Evolutionary conservation across 495 filamentous ascomycete species (phyloP), one percentile per base, ranked within the genome.

Genomic region (Podospora fimiseda): DNA sequence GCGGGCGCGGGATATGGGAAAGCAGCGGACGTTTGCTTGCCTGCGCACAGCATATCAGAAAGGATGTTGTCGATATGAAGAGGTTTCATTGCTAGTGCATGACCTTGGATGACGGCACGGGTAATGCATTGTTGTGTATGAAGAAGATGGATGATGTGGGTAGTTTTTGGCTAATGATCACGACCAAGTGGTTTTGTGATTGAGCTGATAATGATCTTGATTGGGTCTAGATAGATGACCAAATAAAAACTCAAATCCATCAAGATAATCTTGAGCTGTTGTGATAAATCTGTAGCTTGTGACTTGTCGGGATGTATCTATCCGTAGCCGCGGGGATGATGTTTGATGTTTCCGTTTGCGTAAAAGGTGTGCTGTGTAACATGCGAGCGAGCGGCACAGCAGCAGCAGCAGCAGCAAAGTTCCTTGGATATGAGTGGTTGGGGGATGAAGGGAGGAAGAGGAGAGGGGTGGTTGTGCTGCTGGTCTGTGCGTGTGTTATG

Each of bases 31-130:
- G 33, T 51, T 47, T 27, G 15, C 45, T n/a, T n/a, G n/a, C n/a
- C n/a, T n/a, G n/a, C n/a, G n/a, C n/a, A n/a, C n/a, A n/a, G n/a
- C n/a, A n/a, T n/a, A n/a, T n/a, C n/a, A n/a, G n/a, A n/a, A n/a
- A n/a, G n/a, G n/a, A n/a, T n/a, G n/a, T n/a, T n/a, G n/a, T n/a
- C n/a, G n/a, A n/a, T n/a, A n/a, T n/a, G n/a, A n/a, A n/a, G n/a
- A n/a, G n/a, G n/a, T 45, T 56, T 54, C 65, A 62, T 58, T 65
- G 65, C 60, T 40, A 67, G 65, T 67, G 65, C 62, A 61, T 61
- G 65, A 57, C 54, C 27, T 15, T 23, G n/a, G 16, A n/a, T 11
- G 44, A 47, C 27, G 11, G 27, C 27, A 33, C 11, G 42, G 15
- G 23, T 14, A 41, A 24, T 48, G 36, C 27, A 40, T 46, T 52